Evolutionary conservation across 768 basidiomycete genomes (phyloP).

Genomic region (Hygrocybe coccinea): DNA sequence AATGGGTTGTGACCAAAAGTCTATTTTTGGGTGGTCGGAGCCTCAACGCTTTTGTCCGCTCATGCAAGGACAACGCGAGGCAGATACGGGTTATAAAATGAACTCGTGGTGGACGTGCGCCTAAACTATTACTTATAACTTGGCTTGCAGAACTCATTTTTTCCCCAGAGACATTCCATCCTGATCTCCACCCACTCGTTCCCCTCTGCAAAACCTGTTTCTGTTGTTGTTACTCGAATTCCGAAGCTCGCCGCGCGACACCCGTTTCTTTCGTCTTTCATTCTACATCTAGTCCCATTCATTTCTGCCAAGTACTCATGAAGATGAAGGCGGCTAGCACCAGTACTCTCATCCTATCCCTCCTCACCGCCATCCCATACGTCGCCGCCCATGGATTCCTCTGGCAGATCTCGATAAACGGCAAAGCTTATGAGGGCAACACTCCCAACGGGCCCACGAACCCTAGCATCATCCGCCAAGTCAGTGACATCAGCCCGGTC

Average conservation of each 20-base stretch:
- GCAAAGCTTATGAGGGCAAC: slow-evolving; percentile 36
- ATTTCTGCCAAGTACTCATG: not conserved
- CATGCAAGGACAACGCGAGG: too few relatives aligned
- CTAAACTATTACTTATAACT: not conserved
- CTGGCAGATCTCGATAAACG: slow-evolving; percentile 35
- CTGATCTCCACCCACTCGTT: too few relatives aligned
- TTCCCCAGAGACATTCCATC: too few relatives aligned
- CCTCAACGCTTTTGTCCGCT: too few relatives aligned
- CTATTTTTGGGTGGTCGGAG: too few relatives aligned
- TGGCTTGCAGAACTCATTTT: too few relatives aligned
- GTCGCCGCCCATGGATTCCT: slow-evolving; percentile 47
- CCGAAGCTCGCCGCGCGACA: too few relatives aligned
- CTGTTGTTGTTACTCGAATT: too few relatives aligned
- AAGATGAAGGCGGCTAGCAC: not conserved
- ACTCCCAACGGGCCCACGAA: slow-evolving; percentile 21
- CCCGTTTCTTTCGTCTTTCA: too few relatives aligned
- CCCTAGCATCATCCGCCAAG: slow-evolving; percentile 39
- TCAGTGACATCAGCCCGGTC: slow-evolving; percentile 36
- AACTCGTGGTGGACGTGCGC: not conserved
- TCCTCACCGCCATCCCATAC: slow-evolving; percentile 16
- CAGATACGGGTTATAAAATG: too few relatives aligned
- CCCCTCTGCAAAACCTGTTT: too few relatives aligned
- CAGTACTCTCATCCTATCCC: not conserved
- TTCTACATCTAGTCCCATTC: not conserved
- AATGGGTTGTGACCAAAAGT: too few relatives aligned